Base-by-base conservation (phyloP, 768 basidiomycete genomes). In the Holtermanniella nyarrowii region DNA sequence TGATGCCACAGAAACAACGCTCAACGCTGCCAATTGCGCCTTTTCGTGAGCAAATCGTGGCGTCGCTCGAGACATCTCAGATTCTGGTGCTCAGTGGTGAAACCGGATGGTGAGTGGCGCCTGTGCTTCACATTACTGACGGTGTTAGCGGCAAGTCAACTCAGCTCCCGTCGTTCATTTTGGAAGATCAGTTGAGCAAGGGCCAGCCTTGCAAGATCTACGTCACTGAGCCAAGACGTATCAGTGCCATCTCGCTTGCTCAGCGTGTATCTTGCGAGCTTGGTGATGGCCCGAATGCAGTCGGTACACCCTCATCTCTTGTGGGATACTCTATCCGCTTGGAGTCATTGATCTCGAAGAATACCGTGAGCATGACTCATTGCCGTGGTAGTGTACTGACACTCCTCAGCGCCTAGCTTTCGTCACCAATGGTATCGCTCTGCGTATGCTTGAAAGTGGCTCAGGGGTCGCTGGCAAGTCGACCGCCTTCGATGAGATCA, bases 311-410 rank as follows among this genome's bases (percentile, higher is more conserved):
- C 10, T 77, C 76, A 46, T 91, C 88, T 43, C 76, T 93, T 16
- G 86, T 96, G 37, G 93, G 93, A 18, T 96, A 96, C 70, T 87
- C 90, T 4, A 91, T 99, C 56, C 80, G 93, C 27, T 71, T 99
- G 48, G 93, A 97, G 70, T 89, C 82, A 61, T 84, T 85, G 59
- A 85, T 84, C 24, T 82, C 83, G 2, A 79, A 79, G 54, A 82
- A 82, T 50, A 95, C 90, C 2, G 67, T 66, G 25, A 52, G 65
- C 49, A 14, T 18, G 25, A 4, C 26, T 39, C 13, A 37, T 41
- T 44, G 31, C 48, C 23, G 16, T n/a, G n/a, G n/a, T n/a, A n/a
- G n/a, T n/a, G 0, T 18, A 16, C 31, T 3, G 39, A 1, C 21
- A 7, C 50, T 56, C 39, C 26, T 7, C 41, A 62, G 58, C 56